Percentiles rank a stretch among this genome's conserved stretches.
These are phyloP conservation scores for Heliosperma pusillum DNA, from an alignment of 148 eudicot species.

Conservation along the genomic window DNA sequence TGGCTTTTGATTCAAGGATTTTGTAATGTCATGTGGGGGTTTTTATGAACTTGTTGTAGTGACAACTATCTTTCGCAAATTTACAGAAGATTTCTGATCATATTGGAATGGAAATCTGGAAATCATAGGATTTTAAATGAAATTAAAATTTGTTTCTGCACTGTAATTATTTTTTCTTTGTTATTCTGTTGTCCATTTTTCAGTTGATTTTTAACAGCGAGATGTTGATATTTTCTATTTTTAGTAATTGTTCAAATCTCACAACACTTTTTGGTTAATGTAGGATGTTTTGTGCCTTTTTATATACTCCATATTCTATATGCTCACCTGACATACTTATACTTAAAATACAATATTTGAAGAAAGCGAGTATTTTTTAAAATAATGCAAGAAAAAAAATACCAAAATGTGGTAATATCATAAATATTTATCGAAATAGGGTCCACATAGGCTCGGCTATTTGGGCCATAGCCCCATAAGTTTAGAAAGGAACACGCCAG, in stretches of 20 bases:
- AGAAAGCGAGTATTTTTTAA: not conserved
- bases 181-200: not conserved
- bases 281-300: not conserved
- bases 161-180: not conserved
- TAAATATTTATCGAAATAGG: no score
- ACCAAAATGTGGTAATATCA: no score
- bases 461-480: no score
- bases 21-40: not conserved
- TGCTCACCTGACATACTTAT: not conserved
- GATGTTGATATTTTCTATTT: not conserved
- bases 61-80: conserved; percentile 3
- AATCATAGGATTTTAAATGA: not conserved
- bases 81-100: not conserved
- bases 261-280: not conserved
- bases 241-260: conserved; percentile 5
- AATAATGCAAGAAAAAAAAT: no score
- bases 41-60: not conserved
- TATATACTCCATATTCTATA: not conserved
- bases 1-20: not conserved
- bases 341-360: not conserved
- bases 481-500: no score
- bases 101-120: not conserved
- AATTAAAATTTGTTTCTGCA: not conserved
- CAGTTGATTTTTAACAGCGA: not conserved
- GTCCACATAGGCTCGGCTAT: no score